Evolutionary conservation across 2,329 filamentous ascomycete genomes (phyloP).

Genomic region (Graphilbum fragrans): DNA sequence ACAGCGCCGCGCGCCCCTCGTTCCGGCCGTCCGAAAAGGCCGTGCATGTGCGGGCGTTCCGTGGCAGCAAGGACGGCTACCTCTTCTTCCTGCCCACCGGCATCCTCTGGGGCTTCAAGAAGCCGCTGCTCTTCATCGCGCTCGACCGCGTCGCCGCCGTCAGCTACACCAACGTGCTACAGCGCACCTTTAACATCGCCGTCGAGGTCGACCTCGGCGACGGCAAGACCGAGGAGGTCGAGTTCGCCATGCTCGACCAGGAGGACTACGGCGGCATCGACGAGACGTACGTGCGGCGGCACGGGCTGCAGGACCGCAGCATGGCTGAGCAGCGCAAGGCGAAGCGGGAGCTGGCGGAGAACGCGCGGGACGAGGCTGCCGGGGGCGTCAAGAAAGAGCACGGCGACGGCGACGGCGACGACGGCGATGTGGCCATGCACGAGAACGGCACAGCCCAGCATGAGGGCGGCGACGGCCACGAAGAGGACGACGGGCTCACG

Average conservation of each 20-base stretch:
- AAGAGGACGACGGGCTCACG: constrained; percentile 27
- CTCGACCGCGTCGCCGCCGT: constrained; percentile 47
- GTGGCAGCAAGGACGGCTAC: constrained; percentile 57
- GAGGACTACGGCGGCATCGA: constrained; percentile 55
- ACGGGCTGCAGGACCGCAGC: constrained; percentile 52
- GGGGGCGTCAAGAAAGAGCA: constrained; percentile 29
- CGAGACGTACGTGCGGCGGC: constrained; percentile 45
- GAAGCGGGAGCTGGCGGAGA: constrained; percentile 50
- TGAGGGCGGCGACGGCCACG: constrained; percentile 14
- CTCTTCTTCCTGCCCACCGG: constrained; percentile 55
- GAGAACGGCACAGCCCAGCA: constrained; percentile 7
- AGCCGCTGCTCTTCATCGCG: constrained; percentile 53
- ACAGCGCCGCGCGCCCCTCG: constrained; percentile 41
- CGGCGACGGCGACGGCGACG: constrained; percentile 21
- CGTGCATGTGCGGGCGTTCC: constrained; percentile 53
- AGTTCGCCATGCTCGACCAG: constrained; percentile 60
- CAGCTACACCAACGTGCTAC: constrained; percentile 56
- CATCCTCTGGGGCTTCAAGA: constrained; percentile 60
- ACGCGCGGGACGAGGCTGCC: constrained; percentile 33
- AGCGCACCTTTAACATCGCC: constrained; percentile 57
- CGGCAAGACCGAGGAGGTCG: constrained; percentile 43
- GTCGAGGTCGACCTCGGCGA: constrained; percentile 43
- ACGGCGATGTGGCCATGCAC: constrained; percentile 15
- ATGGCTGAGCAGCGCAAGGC: constrained; percentile 57
- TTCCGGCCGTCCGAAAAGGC: constrained; percentile 50